phyloP scores from a whole-genome alignment of 2,329 filamentous ascomycete species.

The Colletotrichum sp. region DNA sequence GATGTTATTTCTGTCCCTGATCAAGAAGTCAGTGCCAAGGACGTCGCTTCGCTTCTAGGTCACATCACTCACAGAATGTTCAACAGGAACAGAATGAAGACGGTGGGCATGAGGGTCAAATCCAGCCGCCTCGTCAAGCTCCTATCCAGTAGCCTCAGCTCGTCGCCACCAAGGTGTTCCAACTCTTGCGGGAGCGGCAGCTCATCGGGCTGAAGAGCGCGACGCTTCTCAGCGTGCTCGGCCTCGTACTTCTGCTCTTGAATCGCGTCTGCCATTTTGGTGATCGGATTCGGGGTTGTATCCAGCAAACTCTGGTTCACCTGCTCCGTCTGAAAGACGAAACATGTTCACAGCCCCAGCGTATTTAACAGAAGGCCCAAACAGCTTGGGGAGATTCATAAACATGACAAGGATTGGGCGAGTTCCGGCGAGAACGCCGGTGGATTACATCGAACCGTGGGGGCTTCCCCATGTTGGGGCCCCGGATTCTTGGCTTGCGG shows the following conservation, averaged over 20 bases:
- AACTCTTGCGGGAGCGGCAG: neutral
- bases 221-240: neutral
- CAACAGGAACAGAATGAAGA: slow-evolving; percentile 4
- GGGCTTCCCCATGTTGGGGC: neutral
- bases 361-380: neutral
- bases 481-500: slow-evolving; percentile 11
- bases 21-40: neutral
- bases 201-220: neutral
- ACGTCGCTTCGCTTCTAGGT: neutral
- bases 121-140: neutral
- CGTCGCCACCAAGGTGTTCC: neutral
- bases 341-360: neutral
- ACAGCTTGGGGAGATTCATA: neutral
- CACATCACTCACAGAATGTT: neutral
- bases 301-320: neutral
- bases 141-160: neutral
- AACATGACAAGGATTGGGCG: neutral
- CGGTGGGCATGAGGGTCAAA: neutral
- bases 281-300: neutral
- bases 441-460: neutral
- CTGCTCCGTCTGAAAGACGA: neutral
- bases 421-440: slow-evolving; percentile 4
- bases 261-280: neutral
- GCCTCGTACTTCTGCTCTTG: neutral
- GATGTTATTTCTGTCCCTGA: slow-evolving; percentile 29